Evolutionary conservation across 2,329 filamentous ascomycete genomes (phyloP), one percentile per base, ranked within the genome.

Genomic region (Didymella arachidicola): DNA sequence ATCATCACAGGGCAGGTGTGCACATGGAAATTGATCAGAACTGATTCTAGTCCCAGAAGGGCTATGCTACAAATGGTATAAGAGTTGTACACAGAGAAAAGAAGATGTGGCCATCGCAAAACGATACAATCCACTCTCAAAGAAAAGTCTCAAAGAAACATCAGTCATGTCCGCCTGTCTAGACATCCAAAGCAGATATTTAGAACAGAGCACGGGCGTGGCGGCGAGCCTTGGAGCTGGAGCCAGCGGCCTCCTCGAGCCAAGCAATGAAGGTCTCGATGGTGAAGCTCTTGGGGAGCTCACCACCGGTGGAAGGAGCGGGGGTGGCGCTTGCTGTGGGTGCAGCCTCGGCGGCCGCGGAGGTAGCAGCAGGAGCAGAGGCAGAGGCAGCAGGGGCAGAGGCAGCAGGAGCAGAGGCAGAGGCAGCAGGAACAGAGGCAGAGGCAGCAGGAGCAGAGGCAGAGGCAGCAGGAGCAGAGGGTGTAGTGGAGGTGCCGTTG

Each of bases 181-280:
- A 7, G 10, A 47, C 29, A 29, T 29, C 45, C 32, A 46, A 22
- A 54, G 5, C 32, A 38, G n/a, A 47, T 11, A 25, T 59, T 39
- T 59, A 54, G 43, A 41, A 61, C 52, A 72, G 64, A 43, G 66
- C 50, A 54, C 71, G 71, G 36, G 72, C 66, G 46, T 74, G 70
- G 52, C 70, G 72, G 57, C 71, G 69, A 43, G 63, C 64, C 60
- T 70, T 70, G 58, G 52, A 52, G 32, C 34, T 49, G 52, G 64
- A 56, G 12, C 56, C 52, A 51, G 61, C 61, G 14, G 60, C 57
- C 69, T 68, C 61, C 68, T 72, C 65, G 44, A 77, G 66, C 73
- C 72, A 76, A 1, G 66, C 57, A 53, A 76, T 72, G 62, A 77
- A 73, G 25, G 69, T 69, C 39, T 73, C 67, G 42, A 74, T 50